Evolutionary conservation across 495 filamentous ascomycete species (phyloP).

Genomic region (Aspergillus mulundensis): DNA sequence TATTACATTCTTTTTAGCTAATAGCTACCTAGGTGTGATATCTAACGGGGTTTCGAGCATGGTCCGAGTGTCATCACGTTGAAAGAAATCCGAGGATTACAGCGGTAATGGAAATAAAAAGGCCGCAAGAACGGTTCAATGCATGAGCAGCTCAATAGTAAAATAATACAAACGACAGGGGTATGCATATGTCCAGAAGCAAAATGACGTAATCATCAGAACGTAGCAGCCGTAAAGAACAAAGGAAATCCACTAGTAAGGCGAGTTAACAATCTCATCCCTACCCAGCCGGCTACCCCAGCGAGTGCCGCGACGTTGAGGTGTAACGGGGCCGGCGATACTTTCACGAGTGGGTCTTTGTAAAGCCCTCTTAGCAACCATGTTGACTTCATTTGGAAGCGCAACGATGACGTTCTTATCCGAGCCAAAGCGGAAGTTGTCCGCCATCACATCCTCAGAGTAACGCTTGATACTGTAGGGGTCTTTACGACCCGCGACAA

Average conservation of each 20-base stretch:
- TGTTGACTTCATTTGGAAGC: conserved; percentile 94
- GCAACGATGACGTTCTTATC: conserved; percentile 99
- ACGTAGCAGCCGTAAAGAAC: conserved; percentile 3
- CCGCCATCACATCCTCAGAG: conserved; percentile 91
- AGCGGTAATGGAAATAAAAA: neutral
- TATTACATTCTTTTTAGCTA: neutral
- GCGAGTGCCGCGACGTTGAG: conserved; percentile 41
- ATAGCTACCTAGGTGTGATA: neutral
- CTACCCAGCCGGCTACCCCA: conserved; percentile 57
- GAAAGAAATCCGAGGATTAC: neutral
- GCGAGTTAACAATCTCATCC: conserved; percentile 81
- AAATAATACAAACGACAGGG: conserved; percentile 27
- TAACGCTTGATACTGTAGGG: conserved; percentile 97
- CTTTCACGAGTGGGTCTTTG: conserved; percentile 90
- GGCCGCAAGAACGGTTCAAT: conserved; percentile 5
- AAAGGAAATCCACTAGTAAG: conserved; percentile 52
- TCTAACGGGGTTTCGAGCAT: neutral
- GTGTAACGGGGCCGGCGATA: conserved; percentile 66
- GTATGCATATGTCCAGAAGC: conserved; percentile 36
- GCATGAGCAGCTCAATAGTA: conserved; percentile 1
- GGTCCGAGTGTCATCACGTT: neutral
- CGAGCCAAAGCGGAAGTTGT: conserved; percentile 94
- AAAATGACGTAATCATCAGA: conserved; percentile 16
- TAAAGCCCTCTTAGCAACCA: conserved; percentile 81
- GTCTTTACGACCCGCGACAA: conserved; percentile 70